phyloP scores from a whole-genome alignment of 2,329 filamentous ascomycete genomes.

The Niveomyces coronatus region DNA sequence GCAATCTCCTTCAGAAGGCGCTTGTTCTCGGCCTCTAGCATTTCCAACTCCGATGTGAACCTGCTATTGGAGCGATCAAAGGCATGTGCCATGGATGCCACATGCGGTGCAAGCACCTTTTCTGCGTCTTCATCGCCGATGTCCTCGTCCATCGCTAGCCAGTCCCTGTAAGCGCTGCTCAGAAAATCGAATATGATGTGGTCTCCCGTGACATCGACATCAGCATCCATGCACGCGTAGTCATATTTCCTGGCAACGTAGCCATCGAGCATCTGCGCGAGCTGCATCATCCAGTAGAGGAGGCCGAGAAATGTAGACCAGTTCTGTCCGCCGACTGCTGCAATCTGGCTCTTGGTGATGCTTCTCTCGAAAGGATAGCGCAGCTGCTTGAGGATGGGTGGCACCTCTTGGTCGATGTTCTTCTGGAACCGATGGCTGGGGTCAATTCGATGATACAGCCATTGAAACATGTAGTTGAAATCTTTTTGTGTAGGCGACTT shows the following conservation, averaged over 20 bases:
- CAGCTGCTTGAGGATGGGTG: slow-evolving; percentile 82
- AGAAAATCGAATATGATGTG: slow-evolving; percentile 92
- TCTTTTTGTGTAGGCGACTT: slow-evolving; percentile 96
- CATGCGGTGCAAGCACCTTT: slow-evolving; percentile 67
- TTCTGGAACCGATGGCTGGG: slow-evolving; percentile 90
- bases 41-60: slow-evolving; percentile 73
- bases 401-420: slow-evolving; percentile 90
- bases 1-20: slow-evolving; percentile 77
- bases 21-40: slow-evolving; percentile 78
- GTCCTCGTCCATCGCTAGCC: slow-evolving; percentile 87
- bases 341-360: slow-evolving; percentile 93
- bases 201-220: slow-evolving; percentile 79
- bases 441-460: slow-evolving; percentile 93
- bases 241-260: slow-evolving; percentile 74
- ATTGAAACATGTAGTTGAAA: slow-evolving; percentile 96
- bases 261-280: slow-evolving; percentile 85
- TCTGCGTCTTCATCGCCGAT: slow-evolving; percentile 77
- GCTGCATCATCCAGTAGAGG: slow-evolving; percentile 98
- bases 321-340: slow-evolving; percentile 91
- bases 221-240: slow-evolving; percentile 78
- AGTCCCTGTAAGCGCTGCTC: slow-evolving; percentile 81
- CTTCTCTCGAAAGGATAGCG: slow-evolving; percentile 91
- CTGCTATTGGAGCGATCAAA: slow-evolving; percentile 80
- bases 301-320: slow-evolving; percentile 92
- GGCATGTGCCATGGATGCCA: slow-evolving; percentile 75